Percentiles rank a stretch among this genome's conserved stretches.
Conservation (phyloP, 768 basidiomycete genomes). For the Auriscalpium vulgare region DNA sequence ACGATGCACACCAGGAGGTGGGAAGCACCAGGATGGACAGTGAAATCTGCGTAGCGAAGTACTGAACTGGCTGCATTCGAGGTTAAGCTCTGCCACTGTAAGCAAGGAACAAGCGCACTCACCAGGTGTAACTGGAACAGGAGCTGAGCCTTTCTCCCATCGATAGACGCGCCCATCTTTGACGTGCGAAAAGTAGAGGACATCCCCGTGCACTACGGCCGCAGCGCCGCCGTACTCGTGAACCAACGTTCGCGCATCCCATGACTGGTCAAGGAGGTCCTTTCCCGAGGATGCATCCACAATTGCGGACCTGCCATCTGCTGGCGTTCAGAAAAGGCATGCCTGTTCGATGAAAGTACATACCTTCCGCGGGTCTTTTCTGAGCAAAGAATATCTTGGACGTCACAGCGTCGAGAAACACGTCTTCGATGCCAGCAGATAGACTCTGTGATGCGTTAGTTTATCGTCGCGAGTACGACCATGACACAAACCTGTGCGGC, state of each 20-base stretch:
- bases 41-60: background rate
- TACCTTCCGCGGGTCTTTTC: constrained; percentile 4
- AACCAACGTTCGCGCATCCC: constrained; percentile 18
- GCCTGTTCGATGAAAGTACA: background rate
- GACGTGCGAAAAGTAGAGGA: background rate
- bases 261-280: constrained; percentile 20
- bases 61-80: background rate
- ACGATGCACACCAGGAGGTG: background rate
- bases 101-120: background rate
- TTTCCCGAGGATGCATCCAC: background rate
- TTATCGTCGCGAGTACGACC: background rate
- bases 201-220: background rate
- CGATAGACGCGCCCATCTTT: background rate
- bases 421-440: constrained; percentile 4
- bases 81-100: too few relatives aligned
- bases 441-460: constrained; percentile 1
- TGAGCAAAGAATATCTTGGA: constrained; percentile 5
- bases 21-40: background rate
- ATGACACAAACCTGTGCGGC: background rate
- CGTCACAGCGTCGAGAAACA: constrained; percentile 2
- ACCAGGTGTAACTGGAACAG: background rate
- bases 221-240: background rate
- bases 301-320: constrained; percentile 7
- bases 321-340: background rate
- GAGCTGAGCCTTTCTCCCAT: background rate